Percentiles rank a stretch among this genome's conserved stretches.
Evolutionary conservation across 805 yeast species (phyloP).

Genomic region (Kodamaea sagamina): DNA sequence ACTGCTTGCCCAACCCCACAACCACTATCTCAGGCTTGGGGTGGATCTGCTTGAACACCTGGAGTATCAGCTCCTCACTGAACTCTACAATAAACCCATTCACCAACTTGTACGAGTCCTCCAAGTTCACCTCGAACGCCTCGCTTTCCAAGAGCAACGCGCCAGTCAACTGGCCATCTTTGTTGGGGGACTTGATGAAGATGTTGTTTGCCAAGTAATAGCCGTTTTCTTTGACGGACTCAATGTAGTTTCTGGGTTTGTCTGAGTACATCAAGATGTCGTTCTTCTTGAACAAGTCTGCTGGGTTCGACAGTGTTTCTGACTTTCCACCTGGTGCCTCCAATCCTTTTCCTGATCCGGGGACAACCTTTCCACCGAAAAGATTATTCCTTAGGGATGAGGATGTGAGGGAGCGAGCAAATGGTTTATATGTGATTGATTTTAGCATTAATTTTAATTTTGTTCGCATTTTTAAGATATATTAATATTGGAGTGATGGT

Average conservation of each 20-base stretch:
- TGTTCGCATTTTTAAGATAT: too few species aligned
- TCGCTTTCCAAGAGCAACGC: slow-evolving; percentile 57
- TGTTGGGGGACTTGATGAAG: slow-evolving; percentile 46
- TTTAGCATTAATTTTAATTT: too few species aligned
- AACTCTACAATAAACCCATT: slow-evolving; percentile 59
- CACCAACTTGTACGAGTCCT: slow-evolving; percentile 46
- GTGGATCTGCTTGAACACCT: slow-evolving; percentile 54
- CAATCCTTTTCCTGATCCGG: slow-evolving; percentile 12
- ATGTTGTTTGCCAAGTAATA: slow-evolving; percentile 58
- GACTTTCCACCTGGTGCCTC: slow-evolving; percentile 39
- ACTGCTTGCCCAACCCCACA: slow-evolving; percentile 66
- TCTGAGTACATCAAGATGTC: slow-evolving; percentile 44
- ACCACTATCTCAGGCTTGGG: slow-evolving; percentile 80
- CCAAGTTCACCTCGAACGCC: slow-evolving; percentile 59
- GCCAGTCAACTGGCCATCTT: slow-evolving; percentile 43
- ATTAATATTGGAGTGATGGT: too few species aligned
- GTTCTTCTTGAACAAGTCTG: slow-evolving; percentile 44
- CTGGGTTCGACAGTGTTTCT: slow-evolving; percentile 44
- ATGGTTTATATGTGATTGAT: too few species aligned
- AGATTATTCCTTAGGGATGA: slow-evolving; percentile 16
- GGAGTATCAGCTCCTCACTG: slow-evolving; percentile 40
- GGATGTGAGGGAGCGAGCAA: neutral
- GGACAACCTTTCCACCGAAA: slow-evolving; percentile 32
- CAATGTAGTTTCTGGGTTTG: slow-evolving; percentile 46
- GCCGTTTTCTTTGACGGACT: slow-evolving; percentile 51